These are phyloP conservation scores for Gossypium australe DNA, from an alignment of 345 rosid species.

Conservation along the genomic window DNA sequence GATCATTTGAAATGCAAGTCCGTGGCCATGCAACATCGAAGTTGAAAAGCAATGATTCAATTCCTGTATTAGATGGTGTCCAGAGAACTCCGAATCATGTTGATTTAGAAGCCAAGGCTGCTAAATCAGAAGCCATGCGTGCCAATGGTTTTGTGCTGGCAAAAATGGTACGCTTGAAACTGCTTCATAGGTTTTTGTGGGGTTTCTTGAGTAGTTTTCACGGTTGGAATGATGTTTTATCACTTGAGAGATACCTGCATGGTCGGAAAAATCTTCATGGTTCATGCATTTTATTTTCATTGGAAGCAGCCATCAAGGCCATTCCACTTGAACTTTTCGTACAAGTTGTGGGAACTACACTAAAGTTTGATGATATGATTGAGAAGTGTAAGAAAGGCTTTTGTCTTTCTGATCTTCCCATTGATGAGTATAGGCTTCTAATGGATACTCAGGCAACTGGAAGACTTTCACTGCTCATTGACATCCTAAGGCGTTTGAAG, in stretches of 20 bases:
- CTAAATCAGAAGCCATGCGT: slow-evolving; percentile 71
- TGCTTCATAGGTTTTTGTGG: slow-evolving; percentile 84
- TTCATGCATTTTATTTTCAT: slow-evolving; percentile 49
- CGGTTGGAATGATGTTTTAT: slow-evolving; percentile 44
- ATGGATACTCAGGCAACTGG: slow-evolving; percentile 84
- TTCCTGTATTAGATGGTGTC: slow-evolving; percentile 69
- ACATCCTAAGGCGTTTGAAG: slow-evolving; percentile 80
- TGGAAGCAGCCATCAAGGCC: slow-evolving; percentile 72
- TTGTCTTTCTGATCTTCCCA: slow-evolving; percentile 68
- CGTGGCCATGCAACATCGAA: slow-evolving; percentile 58
- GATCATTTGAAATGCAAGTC: slow-evolving; percentile 71
- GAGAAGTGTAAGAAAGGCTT: slow-evolving; percentile 71
- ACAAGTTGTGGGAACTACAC: slow-evolving; percentile 76
- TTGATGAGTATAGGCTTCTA: slow-evolving; percentile 58
- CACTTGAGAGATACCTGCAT: slow-evolving; percentile 28
- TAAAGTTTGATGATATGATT: slow-evolving; percentile 59
- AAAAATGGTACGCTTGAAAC: slow-evolving; percentile 88
- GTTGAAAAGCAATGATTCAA: slow-evolving; percentile 42
- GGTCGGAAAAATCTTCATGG: slow-evolving; percentile 28
- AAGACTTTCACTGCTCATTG: slow-evolving; percentile 69
- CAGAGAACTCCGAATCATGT: slow-evolving; percentile 49
- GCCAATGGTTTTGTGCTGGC: slow-evolving; percentile 91
- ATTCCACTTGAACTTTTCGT: slow-evolving; percentile 82
- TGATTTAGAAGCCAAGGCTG: slow-evolving; percentile 42
- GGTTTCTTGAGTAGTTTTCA: slow-evolving; percentile 47